phyloP scores from a whole-genome alignment of 2,329 filamentous ascomycete species.

The Alternaria angustiovoidea region DNA sequence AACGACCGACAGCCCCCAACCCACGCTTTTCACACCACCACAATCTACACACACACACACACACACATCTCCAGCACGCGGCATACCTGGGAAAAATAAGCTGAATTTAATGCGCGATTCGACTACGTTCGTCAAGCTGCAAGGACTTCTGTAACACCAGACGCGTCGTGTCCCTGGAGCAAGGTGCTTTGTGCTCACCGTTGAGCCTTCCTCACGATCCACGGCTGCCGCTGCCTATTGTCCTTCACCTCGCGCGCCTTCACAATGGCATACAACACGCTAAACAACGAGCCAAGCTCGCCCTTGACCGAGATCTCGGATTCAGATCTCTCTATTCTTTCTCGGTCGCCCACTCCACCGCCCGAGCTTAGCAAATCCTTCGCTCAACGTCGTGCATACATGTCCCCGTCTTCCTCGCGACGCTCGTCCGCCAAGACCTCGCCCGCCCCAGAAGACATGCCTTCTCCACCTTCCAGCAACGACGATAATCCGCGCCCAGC shows the following conservation, averaged over 20 bases:
- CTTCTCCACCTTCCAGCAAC: conserved; percentile 56
- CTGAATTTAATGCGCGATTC: conserved; percentile 5
- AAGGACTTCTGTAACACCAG: conserved; percentile 1
- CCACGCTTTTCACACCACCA: conserved; percentile 4
- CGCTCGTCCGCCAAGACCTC: conserved; percentile 56
- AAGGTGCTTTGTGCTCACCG: conserved; percentile 15
- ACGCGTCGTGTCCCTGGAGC: conserved; percentile 20
- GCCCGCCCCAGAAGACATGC: conserved; percentile 57
- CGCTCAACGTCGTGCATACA: conserved; percentile 41
- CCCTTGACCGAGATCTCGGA: conserved; percentile 52
- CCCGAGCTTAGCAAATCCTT: conserved; percentile 41
- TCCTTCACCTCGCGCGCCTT: conserved; percentile 10
- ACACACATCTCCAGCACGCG: conserved; percentile 3
- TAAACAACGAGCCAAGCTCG: conserved; percentile 44
- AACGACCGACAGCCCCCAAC: conserved; percentile 22
- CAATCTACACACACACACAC: background rate
- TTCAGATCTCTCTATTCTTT: conserved; percentile 41
- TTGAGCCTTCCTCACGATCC: conserved; percentile 19
- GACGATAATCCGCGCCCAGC: conserved; percentile 72
- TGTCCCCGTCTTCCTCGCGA: conserved; percentile 55
- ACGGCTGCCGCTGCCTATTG: conserved; percentile 24
- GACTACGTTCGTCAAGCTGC: conserved; percentile 1
- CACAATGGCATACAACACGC: conserved; percentile 40
- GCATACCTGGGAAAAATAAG: background rate
- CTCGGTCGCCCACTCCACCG: conserved; percentile 45